A percentile compares a stretch with the other conserved stretches of the same genome.
phyloP scores from a whole-genome alignment of 352 stramenopile genomes.

The Pythium monospermum region DNA sequence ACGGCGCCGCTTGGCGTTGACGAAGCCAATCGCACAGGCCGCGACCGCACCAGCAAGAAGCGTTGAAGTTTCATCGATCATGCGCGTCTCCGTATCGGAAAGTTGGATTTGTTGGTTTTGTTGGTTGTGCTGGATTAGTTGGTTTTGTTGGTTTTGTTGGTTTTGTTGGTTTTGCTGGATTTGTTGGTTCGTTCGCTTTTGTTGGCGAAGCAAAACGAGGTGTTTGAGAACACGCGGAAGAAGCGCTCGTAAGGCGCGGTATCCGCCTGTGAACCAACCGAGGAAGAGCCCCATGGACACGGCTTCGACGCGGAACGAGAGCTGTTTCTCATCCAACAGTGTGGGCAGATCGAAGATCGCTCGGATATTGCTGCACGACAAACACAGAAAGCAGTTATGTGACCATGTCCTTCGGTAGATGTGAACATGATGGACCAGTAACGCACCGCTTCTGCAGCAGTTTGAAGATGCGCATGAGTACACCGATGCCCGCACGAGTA shows the following conservation, averaged over 20 bases:
- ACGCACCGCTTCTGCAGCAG: conserved; percentile 54
- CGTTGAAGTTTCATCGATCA: conserved; percentile 41
- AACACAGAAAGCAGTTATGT: neutral
- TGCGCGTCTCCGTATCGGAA: neutral
- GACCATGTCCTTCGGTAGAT: neutral
- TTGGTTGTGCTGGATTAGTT: no score
- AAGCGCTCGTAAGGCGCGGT: conserved; percentile 52
- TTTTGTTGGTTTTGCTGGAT: neutral
- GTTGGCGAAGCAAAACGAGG: conserved; percentile 2
- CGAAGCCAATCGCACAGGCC: conserved; percentile 51
- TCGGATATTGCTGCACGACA: conserved; percentile 35
- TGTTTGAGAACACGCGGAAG: conserved; percentile 42
- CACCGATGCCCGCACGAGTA: conserved; percentile 71
- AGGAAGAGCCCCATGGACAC: conserved; percentile 85
- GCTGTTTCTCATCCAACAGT: conserved; percentile 69
- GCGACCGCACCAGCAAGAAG: conserved; percentile 57
- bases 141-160: neutral
- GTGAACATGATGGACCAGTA: neutral
- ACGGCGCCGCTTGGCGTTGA: conserved; percentile 60
- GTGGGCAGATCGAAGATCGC: conserved; percentile 45
- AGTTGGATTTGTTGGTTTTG: neutral
- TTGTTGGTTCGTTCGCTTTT: neutral
- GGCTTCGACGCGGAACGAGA: conserved; percentile 78
- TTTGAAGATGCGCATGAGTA: conserved; percentile 65
- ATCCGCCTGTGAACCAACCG: conserved; percentile 79